phyloP scores from a whole-genome alignment of 139 green algal species.

The Chlamydomonas asymmetrica region DNA sequence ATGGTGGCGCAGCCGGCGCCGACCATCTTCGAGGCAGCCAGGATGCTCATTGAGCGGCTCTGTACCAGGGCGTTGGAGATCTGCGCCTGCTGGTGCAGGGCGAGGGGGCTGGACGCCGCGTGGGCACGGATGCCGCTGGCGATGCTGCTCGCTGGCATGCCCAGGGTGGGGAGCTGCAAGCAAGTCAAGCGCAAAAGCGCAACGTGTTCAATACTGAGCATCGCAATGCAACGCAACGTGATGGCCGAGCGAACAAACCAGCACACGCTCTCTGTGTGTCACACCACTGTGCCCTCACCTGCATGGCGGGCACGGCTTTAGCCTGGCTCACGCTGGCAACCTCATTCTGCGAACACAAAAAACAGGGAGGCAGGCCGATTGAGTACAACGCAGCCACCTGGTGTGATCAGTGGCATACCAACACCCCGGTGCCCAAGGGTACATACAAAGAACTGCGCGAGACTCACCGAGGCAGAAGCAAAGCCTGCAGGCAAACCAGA shows the following conservation, averaged over 20 bases:
- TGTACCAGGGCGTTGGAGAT: conserved; percentile 15
- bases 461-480: too few relatives aligned
- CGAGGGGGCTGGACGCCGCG: conserved; percentile 15
- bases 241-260: neutral
- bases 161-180: conserved; percentile 34
- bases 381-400: too few relatives aligned
- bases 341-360: too few relatives aligned
- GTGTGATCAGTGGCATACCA: too few relatives aligned
- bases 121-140: conserved; percentile 31
- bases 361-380: too few relatives aligned
- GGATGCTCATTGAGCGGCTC: conserved; percentile 44
- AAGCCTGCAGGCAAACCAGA: too few relatives aligned
- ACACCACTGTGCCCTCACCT: too few relatives aligned
- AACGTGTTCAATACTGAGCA: neutral
- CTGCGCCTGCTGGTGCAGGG: conserved; percentile 23
- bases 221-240: neutral
- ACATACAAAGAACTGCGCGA: too few relatives aligned
- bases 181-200: neutral
- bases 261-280: too few relatives aligned
- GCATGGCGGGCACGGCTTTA: too few relatives aligned
- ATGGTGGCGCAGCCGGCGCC: conserved; percentile 78
- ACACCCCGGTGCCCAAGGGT: too few relatives aligned
- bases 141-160: conserved; percentile 20
- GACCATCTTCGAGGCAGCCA: conserved; percentile 73
- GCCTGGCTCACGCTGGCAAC: too few relatives aligned